These are phyloP conservation scores for Trichoderma citrinoviride DNA, from an alignment of 2,329 filamentous ascomycete species.

Conservation along the genomic window DNA sequence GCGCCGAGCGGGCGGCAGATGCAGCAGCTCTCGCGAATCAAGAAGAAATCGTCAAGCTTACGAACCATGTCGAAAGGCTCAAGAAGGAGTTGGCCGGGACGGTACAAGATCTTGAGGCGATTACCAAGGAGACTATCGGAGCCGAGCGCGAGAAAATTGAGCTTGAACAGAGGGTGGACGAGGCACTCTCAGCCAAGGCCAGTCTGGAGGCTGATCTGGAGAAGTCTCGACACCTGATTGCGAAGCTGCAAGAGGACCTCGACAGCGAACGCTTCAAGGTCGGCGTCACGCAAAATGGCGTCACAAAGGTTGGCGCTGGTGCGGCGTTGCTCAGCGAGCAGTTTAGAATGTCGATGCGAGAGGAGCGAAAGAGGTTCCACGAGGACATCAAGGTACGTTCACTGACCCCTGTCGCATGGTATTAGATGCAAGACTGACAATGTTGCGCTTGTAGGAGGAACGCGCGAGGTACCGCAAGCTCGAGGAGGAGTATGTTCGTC, in stretches of 20 bases:
- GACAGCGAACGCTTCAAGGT: conserved; percentile 50
- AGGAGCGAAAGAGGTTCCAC: conserved; percentile 56
- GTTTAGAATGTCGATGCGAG: conserved; percentile 55
- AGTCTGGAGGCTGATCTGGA: conserved; percentile 44
- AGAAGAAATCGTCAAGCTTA: conserved; percentile 45
- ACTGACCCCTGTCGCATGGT: not conserved
- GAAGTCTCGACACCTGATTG: conserved; percentile 37
- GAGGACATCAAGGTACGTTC: conserved; percentile 50
- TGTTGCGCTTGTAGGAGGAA: conserved; percentile 45
- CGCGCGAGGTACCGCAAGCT: conserved; percentile 47
- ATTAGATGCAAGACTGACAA: not conserved
- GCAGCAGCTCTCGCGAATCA: conserved; percentile 53
- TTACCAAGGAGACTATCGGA: conserved; percentile 51
- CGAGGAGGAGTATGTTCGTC: conserved; percentile 49
- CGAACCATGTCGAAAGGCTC: conserved; percentile 49
- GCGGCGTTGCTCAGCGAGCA: conserved; percentile 56
- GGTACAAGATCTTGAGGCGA: conserved; percentile 52
- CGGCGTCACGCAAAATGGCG: conserved; percentile 34
- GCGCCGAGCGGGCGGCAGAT: conserved; percentile 57
- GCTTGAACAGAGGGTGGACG: conserved; percentile 41
- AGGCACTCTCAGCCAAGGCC: conserved; percentile 32
- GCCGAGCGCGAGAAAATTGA: conserved; percentile 50
- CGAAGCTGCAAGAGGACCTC: conserved; percentile 50
- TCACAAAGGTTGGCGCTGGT: conserved; percentile 41
- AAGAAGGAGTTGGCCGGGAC: conserved; percentile 51